These are phyloP conservation scores for Xylariaceae sp. DNA, from an alignment of 2,329 filamentous ascomycete genomes.

Conservation along the genomic window DNA sequence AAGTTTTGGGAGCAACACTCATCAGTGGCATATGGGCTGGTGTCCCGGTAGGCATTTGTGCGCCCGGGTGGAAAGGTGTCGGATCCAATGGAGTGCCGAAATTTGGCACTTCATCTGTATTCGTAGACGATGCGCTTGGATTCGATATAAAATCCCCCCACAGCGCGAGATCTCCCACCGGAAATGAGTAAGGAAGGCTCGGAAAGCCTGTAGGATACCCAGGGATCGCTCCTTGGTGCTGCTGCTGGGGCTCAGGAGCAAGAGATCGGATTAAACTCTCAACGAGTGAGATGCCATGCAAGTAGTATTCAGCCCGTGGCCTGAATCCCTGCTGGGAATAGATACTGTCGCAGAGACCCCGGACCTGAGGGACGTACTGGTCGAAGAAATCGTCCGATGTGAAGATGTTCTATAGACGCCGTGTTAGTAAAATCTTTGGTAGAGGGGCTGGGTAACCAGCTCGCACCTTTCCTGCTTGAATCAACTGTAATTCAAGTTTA, in stretches of 20 bases:
- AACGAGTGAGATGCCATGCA: conserved; percentile 36
- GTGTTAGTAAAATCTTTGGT: conserved; percentile 2
- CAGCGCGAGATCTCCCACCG: conserved; percentile 19
- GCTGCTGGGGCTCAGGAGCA: conserved; percentile 16
- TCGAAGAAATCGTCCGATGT: conserved; percentile 34
- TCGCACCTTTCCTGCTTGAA: conserved; percentile 46
- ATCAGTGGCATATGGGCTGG: conserved; percentile 6
- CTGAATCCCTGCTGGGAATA: conserved; percentile 34
- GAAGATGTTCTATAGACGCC: conserved; percentile 4
- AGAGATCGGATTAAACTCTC: conserved; percentile 33
- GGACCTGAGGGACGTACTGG: conserved; percentile 37
- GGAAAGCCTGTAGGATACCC: conserved; percentile 13
- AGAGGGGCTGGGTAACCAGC: background rate
- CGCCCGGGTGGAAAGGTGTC: too few species aligned
- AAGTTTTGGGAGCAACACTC: conserved; percentile 14
- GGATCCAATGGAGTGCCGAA: conserved; percentile 16
- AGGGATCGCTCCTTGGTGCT: conserved; percentile 14
- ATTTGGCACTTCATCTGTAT: conserved; percentile 3
- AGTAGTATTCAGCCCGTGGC: conserved; percentile 38
- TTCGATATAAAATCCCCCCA: conserved; percentile 11
- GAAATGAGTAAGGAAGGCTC: conserved; percentile 14
- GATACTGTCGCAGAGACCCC: conserved; percentile 38
- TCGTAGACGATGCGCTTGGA: conserved; percentile 13
- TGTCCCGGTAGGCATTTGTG: conserved; percentile 5
- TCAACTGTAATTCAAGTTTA: conserved; percentile 46